These are phyloP conservation scores for Gyrodon lividus DNA, from an alignment of 768 basidiomycete genomes.

Conservation along the genomic window DNA sequence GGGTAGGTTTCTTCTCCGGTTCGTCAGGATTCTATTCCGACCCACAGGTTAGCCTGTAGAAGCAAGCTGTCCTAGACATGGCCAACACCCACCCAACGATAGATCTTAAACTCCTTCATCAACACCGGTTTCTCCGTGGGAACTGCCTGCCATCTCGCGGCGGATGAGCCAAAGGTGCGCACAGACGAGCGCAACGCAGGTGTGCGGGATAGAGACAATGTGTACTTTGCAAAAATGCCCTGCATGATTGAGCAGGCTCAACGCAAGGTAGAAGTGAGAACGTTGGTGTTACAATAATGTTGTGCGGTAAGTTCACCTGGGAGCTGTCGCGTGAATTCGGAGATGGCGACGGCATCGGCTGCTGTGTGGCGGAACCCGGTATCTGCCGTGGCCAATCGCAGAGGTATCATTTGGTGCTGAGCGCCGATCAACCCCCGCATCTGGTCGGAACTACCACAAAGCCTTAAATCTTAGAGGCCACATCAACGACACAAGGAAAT, in stretches of 20 bases:
- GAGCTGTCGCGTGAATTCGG: conserved; percentile 21
- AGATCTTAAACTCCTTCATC: conserved; percentile 96
- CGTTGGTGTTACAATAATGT: too few species aligned
- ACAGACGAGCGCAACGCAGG: conserved; percentile 9
- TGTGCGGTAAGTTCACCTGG: not conserved
- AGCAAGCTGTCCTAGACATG: too few species aligned
- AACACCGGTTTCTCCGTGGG: conserved; percentile 66
- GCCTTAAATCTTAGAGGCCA: too few species aligned
- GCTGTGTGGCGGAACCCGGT: conserved; percentile 8
- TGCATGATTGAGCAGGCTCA: conserved; percentile 15
- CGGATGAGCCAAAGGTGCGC: conserved; percentile 35
- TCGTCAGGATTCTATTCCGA: conserved; percentile 84
- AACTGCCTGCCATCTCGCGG: conserved; percentile 35
- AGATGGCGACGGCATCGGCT: too few species aligned
- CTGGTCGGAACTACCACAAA: too few species aligned
- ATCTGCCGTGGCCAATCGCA: conserved; percentile 24
- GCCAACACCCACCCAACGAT: conserved; percentile 75
- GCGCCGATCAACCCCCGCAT: too few species aligned
- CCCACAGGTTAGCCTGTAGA: not conserved
- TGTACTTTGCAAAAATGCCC: conserved; percentile 1
- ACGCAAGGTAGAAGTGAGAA: not conserved
- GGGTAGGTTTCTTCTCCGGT: conserved; percentile 83
- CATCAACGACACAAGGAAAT: too few species aligned
- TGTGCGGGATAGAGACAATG: conserved; percentile 6
- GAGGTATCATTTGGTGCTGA: not conserved